A percentile compares a stretch with the other conserved stretches of the same genome.
phyloP scores from a whole-genome alignment of 2,329 filamentous ascomycete species.

The Myriosclerotinia scirpicola region DNA sequence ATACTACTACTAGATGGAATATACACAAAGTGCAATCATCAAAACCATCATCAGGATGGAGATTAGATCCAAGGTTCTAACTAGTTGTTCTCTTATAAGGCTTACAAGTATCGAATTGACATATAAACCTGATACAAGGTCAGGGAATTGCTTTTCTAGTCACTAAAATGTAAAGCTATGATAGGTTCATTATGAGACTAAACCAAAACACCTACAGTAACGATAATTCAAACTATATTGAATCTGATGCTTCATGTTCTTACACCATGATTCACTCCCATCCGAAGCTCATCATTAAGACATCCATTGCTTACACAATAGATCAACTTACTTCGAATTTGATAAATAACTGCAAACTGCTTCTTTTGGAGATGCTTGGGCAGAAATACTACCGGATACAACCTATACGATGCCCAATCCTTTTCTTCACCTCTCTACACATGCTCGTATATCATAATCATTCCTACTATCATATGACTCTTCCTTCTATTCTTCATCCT shows the following conservation, averaged over 20 bases:
- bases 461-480: conserved; percentile 17
- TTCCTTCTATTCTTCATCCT: not conserved
- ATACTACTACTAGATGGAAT: too few relatives aligned
- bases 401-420: not conserved
- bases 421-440: not conserved
- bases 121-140: not conserved
- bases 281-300: not conserved
- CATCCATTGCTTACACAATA: not conserved
- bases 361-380: not conserved
- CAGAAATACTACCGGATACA: conserved; percentile 6
- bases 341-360: conserved; percentile 1
- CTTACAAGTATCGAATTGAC: not conserved
- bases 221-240: not conserved
- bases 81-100: too few relatives aligned
- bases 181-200: not conserved
- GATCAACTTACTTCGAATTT: not conserved
- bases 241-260: too few relatives aligned
- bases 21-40: not conserved
- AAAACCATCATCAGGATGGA: too few relatives aligned
- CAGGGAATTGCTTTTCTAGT: not conserved
- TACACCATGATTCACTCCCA: not conserved
- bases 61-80: too few relatives aligned
- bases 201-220: conserved; percentile 4
- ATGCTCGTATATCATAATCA: conserved; percentile 3
- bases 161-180: not conserved